phyloP scores from a whole-genome alignment of 768 basidiomycete genomes.

The Xerocomellus amylosporus region DNA sequence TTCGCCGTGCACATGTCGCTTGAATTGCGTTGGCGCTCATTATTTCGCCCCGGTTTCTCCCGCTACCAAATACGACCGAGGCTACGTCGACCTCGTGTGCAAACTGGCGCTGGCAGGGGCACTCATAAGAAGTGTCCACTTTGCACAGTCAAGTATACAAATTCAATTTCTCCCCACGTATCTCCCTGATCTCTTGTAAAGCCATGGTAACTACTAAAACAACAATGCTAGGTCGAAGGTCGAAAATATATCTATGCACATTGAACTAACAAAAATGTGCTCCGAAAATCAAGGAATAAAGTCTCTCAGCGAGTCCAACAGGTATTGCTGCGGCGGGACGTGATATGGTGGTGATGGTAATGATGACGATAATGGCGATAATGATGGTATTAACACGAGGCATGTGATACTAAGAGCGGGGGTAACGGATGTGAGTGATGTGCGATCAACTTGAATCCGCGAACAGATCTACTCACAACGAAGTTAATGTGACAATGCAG shows the following conservation, averaged over 20 bases:
- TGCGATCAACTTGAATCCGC: neutral
- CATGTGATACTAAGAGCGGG: slow-evolving; percentile 6
- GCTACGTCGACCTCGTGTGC: neutral
- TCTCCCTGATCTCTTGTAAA: slow-evolving; percentile 1
- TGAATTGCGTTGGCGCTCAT: neutral
- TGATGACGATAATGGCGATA: neutral
- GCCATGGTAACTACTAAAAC: slow-evolving; percentile 17
- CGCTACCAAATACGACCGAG: neutral
- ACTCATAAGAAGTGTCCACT: neutral
- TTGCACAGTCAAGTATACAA: neutral
- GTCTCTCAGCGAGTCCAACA: slow-evolving; percentile 1
- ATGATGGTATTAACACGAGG: slow-evolving; percentile 6
- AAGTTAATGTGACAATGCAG: slow-evolving; percentile 5
- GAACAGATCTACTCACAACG: slow-evolving; percentile 19
- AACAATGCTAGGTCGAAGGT: slow-evolving; percentile 18
- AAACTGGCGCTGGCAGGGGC: neutral
- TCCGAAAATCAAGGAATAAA: slow-evolving; percentile 3
- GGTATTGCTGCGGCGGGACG: slow-evolving; percentile 2
- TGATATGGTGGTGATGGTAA: slow-evolving; percentile 5
- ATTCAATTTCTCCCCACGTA: slow-evolving; percentile 1
- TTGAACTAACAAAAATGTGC: slow-evolving; percentile 19
- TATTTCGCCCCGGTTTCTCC: neutral
- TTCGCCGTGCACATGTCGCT: neutral
- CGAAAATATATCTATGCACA: slow-evolving; percentile 21
- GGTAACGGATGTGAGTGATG: slow-evolving; percentile 6